Evolutionary conservation across 2,329 filamentous ascomycete species (phyloP).

Genomic region (Claviceps purpurea): DNA sequence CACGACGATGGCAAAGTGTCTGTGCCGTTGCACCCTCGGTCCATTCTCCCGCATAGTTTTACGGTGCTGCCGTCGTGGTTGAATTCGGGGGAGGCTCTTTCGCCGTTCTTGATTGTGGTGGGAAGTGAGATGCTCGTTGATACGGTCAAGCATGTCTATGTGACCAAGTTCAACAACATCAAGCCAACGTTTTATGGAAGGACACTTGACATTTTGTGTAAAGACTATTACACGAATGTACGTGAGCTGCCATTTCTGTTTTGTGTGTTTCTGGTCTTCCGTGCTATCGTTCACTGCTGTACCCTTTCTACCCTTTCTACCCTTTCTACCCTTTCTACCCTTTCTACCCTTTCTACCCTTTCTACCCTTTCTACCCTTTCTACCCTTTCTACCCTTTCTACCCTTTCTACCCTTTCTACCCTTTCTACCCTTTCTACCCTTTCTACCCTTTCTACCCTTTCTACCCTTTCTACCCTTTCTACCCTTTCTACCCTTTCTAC

Average conservation of each 20-base stretch:
- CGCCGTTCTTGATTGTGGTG: slow-evolving; percentile 85
- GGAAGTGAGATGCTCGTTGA: slow-evolving; percentile 96
- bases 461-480: not conserved
- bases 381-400: not conserved
- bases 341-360: not conserved
- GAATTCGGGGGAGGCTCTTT: slow-evolving; percentile 70
- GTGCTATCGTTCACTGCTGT: no score
- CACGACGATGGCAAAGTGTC: slow-evolving; percentile 36
- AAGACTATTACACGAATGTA: slow-evolving; percentile 94
- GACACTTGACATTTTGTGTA: slow-evolving; percentile 85
- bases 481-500: not conserved
- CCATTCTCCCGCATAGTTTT: slow-evolving; percentile 80
- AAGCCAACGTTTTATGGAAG: slow-evolving; percentile 80
- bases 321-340: not conserved
- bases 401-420: no score
- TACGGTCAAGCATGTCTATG: slow-evolving; percentile 93
- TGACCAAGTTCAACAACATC: slow-evolving; percentile 97
- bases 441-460: not conserved
- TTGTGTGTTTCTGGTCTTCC: not conserved
- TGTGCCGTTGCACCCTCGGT: slow-evolving; percentile 50
- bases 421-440: no score
- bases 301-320: not conserved
- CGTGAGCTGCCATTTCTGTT: slow-evolving; percentile 16
- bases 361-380: not conserved
- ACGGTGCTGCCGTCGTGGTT: slow-evolving; percentile 73